Base-by-base conservation (phyloP, 345 rosid species). In the Chamaenerion angustifolium region DNA sequence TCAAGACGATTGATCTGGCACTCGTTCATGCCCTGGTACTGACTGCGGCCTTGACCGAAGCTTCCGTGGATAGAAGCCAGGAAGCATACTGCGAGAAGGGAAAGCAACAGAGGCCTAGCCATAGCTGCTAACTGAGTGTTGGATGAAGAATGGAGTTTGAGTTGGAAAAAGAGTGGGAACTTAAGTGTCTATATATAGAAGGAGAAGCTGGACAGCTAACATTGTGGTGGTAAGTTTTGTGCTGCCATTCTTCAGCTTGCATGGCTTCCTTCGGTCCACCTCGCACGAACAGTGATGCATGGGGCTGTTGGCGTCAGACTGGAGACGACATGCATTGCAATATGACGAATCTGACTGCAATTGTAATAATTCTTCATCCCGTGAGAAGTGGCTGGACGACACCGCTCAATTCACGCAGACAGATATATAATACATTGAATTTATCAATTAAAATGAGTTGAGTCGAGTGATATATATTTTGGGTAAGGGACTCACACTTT, bases 1-100 rank as follows among this genome's bases (percentile, higher is more conserved):
- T 68, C 56, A 16, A 82, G 70, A 58, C 68, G 63, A 46, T 75
- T 70, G 35, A 85, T 60, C 45, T 71, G 76, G 62, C 87, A 85
- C 65, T 75, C 71, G 27, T 61, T 52, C 17, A 25, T 11, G 23
- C n/a, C 9, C 27, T 46, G 47, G 54, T 16, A 47, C 4, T 43
- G 54, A 21, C 25, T 21, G 40, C 21, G 8, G 12, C n/a, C 13
- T 43, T 6, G 48, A 41, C 16, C 8, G 45, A 11, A 16, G 21
- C 37, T 6, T 37, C 16, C 8, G 46, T 14, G 18, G 23, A 21
- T 13, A 12, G 50, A 25, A 21, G 25, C 25, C 3, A 21, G 25
- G 25, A 21, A 21, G 11, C 40, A n/a, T 18, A 41, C 8, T n/a
- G 14, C 13, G 42, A 16, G 44, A 6, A 76, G 59, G 18, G 62